Base-by-base conservation (phyloP, 2,329 filamentous ascomycete species). In the Botrytis fragariae region DNA sequence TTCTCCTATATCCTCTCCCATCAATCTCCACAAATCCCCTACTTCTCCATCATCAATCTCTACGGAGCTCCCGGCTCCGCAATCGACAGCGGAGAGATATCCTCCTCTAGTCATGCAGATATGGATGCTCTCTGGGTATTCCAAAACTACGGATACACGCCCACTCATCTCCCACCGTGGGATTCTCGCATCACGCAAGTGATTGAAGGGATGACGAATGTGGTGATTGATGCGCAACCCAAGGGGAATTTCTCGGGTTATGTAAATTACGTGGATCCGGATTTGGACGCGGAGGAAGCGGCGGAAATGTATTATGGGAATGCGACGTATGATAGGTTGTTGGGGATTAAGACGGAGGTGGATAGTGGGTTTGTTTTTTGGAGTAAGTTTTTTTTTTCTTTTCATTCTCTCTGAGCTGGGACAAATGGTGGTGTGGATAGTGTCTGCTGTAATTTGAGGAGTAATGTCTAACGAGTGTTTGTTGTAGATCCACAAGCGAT, bases 221-320 rank as follows among this genome's bases (percentile, higher is more conserved):
- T 76, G 5, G 73, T 78, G 4, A 69, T 59, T 0, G 74, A 73
- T 51, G 76, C 78, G 1, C 74, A 78, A 64, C 75, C 77, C 0
- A 76, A 77, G 65, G 79, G 78, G 4, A 74, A 79, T 39, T 79
- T 80, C 59, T 69, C 45, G 5, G 75, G 45, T 2, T 79, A 79
- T 72, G 59, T 77, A 4, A 79, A 79, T 70, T 79, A 79, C 69
- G 63, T 79, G 18, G 78, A 79, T 67, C 74, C 78, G 0, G 63
- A 73, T 39, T 62, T 78, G 51, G 72, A 35, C 5, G 60, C 75
- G 1, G 12, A 29, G 9, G 39, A 65, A 25, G 78, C 77, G 3
- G 74, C 74, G 9, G 45, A 63, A 32, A n/a, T 72, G 69, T 79
- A 79, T 69, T 79, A 78, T 74, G 77, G 77, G n/a, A 44, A 62